Evolutionary conservation across 2,329 filamentous ascomycete genomes (phyloP), one percentile per base, ranked within the genome.

Genomic region (Cytospora paraplurivora): DNA sequence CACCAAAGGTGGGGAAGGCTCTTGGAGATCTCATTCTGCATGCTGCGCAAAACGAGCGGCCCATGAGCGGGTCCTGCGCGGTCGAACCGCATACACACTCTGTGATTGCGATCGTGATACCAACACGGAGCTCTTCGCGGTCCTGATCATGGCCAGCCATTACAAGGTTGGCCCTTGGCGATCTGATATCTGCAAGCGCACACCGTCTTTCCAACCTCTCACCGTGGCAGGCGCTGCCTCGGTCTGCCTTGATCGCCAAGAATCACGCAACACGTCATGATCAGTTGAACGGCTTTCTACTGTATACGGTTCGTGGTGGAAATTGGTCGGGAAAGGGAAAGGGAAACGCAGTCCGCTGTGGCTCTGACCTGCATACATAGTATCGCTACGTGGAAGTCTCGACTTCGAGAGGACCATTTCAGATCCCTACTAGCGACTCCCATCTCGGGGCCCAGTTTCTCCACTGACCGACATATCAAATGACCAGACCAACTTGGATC

Each of bases 21-120:
- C 13, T 58, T 13, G 17, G 17, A 66, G 64, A 66, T 66, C 64
- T 63, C 32, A 32, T 55, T 54, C 64, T 66, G 57, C 64, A 59
- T 35, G 41, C 51, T 12, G 41, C 58, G n/a, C 44, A 47, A 27
- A 27, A 27, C 27, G 27, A 21, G 44, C 44, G 44, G 44, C 12
- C 44, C 7, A 21, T 47, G n/a, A 47, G 41, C n/a, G 41, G 41
- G 19, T 7, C 41, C 41, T 8, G 10, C 10, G n/a, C 44, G 27
- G 27, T 27, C 27, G 27, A 27, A 27, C 44, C n/a, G 44, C 44
- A 47, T 47, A 47, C 5, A n/a, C 4, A n/a, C 27, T 27, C 27
- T 27, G 27, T 27, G 27, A 27, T 27, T 27, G 27, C 27, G 4
- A 21, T 51, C 19, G 11, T 12, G 38, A 17, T 32, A 21, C 52